These are phyloP conservation scores for Neotropicomus parvogracilis DNA, from an alignment of 1,284 basidiomycete genomes.

Conservation along the genomic window DNA sequence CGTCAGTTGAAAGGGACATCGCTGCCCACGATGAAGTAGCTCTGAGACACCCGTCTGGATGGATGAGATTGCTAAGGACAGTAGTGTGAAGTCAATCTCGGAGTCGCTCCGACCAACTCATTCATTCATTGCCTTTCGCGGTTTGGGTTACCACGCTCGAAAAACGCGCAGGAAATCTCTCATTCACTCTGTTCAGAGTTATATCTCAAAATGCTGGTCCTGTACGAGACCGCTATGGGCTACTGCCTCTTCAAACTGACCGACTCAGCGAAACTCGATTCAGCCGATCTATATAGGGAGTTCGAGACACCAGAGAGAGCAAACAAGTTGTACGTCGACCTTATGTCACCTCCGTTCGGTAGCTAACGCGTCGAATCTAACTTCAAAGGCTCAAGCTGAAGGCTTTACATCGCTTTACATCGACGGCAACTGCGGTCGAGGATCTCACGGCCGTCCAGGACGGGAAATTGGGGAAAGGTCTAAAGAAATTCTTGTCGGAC, in stretches of 20 bases:
- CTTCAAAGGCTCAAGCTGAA: slow-evolving; percentile 83
- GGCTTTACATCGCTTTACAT: slow-evolving; percentile 93
- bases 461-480: slow-evolving; percentile 87
- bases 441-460: slow-evolving; percentile 92
- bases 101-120: no score
- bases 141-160: slow-evolving; percentile 31
- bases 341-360: slow-evolving; percentile 4
- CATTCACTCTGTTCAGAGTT: neutral
- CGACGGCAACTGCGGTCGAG: slow-evolving; percentile 97
- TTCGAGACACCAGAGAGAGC: slow-evolving; percentile 91
- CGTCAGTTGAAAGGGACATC: neutral
- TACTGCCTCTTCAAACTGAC: slow-evolving; percentile 98
- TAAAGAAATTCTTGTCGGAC: slow-evolving; percentile 92
- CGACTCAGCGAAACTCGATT: slow-evolving; percentile 85
- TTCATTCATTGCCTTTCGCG: slow-evolving; percentile 26
- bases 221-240: slow-evolving; percentile 86
- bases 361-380: neutral
- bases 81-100: no score
- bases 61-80: no score
- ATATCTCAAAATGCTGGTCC: slow-evolving; percentile 62
- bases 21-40: slow-evolving; percentile 2
- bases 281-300: slow-evolving; percentile 85
- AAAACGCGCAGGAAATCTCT: slow-evolving; percentile 19
- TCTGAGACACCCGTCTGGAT: slow-evolving; percentile 15
- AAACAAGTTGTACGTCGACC: slow-evolving; percentile 76